Conservation (phyloP, 345 rosid species). For the Psidium friedrichsthalianum region DNA sequence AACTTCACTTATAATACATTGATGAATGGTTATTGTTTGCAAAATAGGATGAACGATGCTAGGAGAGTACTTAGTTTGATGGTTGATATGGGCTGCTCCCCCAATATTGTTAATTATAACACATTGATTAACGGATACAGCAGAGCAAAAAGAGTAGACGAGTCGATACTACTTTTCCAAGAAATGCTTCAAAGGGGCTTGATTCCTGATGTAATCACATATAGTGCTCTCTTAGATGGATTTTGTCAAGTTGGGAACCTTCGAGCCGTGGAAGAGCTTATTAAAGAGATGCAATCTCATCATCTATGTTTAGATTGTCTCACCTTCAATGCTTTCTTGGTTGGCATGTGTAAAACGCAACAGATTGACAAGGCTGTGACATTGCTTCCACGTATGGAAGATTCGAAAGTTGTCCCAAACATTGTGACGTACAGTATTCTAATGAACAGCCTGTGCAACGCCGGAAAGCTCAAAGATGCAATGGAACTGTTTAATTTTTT, state of each 20-base stretch:
- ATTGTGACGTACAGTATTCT: conserved; percentile 14
- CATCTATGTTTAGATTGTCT: not conserved
- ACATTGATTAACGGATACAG: not conserved
- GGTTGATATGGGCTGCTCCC: conserved; percentile 8
- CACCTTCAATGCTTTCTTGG: conserved; percentile 4
- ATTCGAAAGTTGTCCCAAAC: conserved; percentile 4
- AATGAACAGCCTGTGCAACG: conserved; percentile 26
- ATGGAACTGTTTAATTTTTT: not conserved
- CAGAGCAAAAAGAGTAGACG: not conserved
- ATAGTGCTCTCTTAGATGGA: conserved; percentile 17
- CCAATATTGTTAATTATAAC: conserved; percentile 1
- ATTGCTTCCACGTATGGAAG: conserved; percentile 1
- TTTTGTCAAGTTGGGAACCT: conserved; percentile 11
- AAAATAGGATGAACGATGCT: conserved; percentile 13
- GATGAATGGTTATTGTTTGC: conserved; percentile 20
- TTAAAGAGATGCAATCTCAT: conserved; percentile 5
- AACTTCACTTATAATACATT: not conserved
- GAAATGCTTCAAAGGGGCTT: conserved; percentile 3
- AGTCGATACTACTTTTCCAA: conserved; percentile 2
- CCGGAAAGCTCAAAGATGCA: conserved; percentile 11
- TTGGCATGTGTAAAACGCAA: conserved; percentile 18
- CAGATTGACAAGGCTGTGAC: conserved; percentile 8
- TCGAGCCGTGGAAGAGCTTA: conserved; percentile 11
- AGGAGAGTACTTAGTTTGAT: conserved; percentile 8
- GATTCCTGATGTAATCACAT: conserved; percentile 6